Evolutionary conservation across 2,329 filamentous ascomycete species (phyloP), one percentile per base, ranked within the genome.

Genomic region (Scedosporium minutisporum): DNA sequence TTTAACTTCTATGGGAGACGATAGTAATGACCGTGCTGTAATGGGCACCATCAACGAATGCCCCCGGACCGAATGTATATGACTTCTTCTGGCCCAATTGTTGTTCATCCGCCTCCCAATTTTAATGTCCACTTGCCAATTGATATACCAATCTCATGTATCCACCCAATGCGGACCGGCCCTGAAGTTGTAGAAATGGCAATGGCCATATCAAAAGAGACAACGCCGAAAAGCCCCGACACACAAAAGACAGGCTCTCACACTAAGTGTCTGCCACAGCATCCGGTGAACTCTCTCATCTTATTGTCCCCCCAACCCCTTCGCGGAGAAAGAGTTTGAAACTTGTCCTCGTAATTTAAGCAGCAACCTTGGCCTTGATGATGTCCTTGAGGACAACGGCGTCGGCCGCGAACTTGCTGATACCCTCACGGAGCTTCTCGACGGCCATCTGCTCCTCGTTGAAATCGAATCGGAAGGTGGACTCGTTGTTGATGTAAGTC

Each of bases 381-480:
- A 96, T 93, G 67, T 86, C 84, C 89, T 97, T 97, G 71, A 99
- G 87, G 65, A 91, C 96, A 68, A 93, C 81, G 69, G 95, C 93
- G 74, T 99, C 95, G 70, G 95, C 95, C 64, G 95, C 93, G 74
- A 99, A 99, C 83, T 97, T 97, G 84, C 91, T 96, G 84, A 99
- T 99, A 80, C 95, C 95, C 82, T 99, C 95, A 66, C 93, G 90
- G 71, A 99, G 87, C 89, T 99, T 99, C 88, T 97, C 93, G 69
- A 96, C 91, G 67, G 91, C 95, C 95, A 99, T 99, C 78, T 93
- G 89, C 74, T 99, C 92, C 85, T 99, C 95, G 85, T 99, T 99
- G 87, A 99, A 96, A 80, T 93, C 90, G 83, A 97, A 99, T 77
- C 95, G 92, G 93, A 97, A 99, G 59, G 79, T 73, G 62, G 92